Evolutionary conservation across 2,329 filamentous ascomycete species (phyloP).

Genomic region (Chrysoporthe austroafricana): DNA sequence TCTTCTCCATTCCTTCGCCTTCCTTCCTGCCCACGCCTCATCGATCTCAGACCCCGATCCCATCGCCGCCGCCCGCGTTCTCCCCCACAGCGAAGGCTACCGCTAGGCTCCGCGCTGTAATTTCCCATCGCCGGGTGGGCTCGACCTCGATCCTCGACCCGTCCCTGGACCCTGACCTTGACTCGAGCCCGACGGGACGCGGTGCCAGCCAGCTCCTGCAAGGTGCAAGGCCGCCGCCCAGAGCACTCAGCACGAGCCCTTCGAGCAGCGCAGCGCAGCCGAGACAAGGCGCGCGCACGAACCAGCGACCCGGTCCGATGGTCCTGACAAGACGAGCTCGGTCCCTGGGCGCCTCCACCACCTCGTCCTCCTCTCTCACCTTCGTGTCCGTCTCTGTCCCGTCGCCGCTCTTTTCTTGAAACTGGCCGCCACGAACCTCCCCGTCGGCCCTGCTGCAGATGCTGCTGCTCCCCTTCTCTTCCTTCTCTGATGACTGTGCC

Average conservation of each 20-base stretch:
- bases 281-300: slow-evolving; percentile 1
- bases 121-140: slow-evolving; percentile 4
- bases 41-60: slow-evolving; percentile 14
- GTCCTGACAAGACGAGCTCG: slow-evolving; percentile 15
- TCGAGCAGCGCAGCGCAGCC: background rate
- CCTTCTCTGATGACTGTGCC: background rate
- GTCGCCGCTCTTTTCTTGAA: background rate
- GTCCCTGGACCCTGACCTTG: background rate
- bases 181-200: slow-evolving; percentile 10
- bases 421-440: background rate
- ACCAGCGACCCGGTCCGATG: slow-evolving; percentile 13
- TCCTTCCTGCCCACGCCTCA: slow-evolving; percentile 19
- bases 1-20: slow-evolving; percentile 1
- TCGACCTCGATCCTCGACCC: background rate
- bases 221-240: background rate
- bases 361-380: background rate
- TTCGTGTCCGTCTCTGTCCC: background rate
- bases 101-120: slow-evolving; percentile 13
- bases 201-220: background rate
- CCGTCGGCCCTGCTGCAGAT: background rate
- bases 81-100: slow-evolving; percentile 20
- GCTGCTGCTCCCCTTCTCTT: background rate
- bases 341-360: background rate
- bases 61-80: slow-evolving; percentile 15
- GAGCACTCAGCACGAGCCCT: background rate